phyloP scores from a whole-genome alignment of 176 grass and related monocot genomes.

The Stipa capillata region DNA sequence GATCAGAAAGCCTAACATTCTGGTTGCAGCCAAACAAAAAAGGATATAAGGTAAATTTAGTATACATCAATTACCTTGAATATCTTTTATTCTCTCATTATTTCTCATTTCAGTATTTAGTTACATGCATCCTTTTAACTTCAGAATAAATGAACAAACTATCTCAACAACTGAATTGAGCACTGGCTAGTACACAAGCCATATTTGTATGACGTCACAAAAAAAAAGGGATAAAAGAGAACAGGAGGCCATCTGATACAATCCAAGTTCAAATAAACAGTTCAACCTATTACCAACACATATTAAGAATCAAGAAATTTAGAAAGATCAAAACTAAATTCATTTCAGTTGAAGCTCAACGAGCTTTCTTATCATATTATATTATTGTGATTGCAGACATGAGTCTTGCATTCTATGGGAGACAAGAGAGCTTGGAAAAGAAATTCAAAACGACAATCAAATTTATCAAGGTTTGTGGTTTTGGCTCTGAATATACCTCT shows the following conservation, averaged over 20 bases:
- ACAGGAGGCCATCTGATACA: background rate
- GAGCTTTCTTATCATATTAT: background rate
- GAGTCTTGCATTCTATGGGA: background rate
- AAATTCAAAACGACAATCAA: background rate
- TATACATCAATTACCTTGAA: background rate
- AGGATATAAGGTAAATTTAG: background rate
- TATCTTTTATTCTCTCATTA: background rate
- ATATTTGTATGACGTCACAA: background rate
- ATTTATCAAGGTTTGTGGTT: background rate
- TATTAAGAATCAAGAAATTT: background rate
- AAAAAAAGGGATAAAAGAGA: background rate
- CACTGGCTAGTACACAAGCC: background rate
- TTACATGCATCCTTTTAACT: background rate
- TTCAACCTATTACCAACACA: background rate
- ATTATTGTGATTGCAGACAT: background rate
- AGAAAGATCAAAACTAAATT: background rate
- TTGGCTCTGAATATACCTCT: constrained; percentile 52
- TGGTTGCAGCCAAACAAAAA: background rate
- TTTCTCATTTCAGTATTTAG: background rate
- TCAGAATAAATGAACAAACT: no score
- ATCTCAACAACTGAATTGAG: background rate
- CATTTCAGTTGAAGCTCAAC: background rate
- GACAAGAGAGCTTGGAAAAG: background rate
- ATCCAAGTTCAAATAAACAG: constrained; percentile 11
- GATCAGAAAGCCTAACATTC: background rate